These are phyloP conservation scores for Aspergillus arachidicola DNA, from an alignment of 2,329 filamentous ascomycete genomes.

Conservation along the genomic window DNA sequence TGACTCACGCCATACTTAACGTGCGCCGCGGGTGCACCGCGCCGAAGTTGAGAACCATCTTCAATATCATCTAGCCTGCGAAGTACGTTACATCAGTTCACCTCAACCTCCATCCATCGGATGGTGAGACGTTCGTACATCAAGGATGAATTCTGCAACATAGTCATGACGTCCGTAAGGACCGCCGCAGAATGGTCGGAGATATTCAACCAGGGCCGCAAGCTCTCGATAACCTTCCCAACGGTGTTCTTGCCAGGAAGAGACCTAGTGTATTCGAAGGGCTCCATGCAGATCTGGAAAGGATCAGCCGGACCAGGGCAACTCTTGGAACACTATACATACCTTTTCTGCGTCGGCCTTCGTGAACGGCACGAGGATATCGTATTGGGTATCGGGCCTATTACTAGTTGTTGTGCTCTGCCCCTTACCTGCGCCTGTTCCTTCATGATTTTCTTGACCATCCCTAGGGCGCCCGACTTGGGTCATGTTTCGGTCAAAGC, in stretches of 20 bases:
- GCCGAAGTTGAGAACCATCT: conserved; percentile 45
- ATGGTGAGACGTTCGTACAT: not conserved
- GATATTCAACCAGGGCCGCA: conserved; percentile 7
- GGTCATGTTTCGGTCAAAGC: too few species aligned
- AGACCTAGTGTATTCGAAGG: conserved; percentile 9
- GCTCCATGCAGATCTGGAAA: conserved; percentile 8
- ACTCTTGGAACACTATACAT: not conserved
- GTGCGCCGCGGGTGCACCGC: conserved; percentile 48
- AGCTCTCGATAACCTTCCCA: conserved; percentile 2
- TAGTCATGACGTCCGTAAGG: not conserved
- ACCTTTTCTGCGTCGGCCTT: conserved; percentile 5
- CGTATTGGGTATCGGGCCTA: not conserved
- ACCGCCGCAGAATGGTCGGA: not conserved
- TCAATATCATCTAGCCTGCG: conserved; percentile 48
- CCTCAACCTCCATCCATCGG: rapidly evolving
- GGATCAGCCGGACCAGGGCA: too few species aligned
- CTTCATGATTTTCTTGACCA: not conserved
- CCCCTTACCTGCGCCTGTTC: not conserved
- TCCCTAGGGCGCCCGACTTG: too few species aligned
- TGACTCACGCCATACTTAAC: conserved; percentile 47
- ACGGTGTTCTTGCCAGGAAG: conserved; percentile 15
- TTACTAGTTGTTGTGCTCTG: not conserved
- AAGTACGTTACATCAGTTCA: not conserved
- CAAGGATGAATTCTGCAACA: conserved; percentile 9
- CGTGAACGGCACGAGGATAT: conserved; percentile 2